Evolutionary conservation across 2,329 filamentous ascomycete species (phyloP).

Genomic region (Claviceps sp.): DNA sequence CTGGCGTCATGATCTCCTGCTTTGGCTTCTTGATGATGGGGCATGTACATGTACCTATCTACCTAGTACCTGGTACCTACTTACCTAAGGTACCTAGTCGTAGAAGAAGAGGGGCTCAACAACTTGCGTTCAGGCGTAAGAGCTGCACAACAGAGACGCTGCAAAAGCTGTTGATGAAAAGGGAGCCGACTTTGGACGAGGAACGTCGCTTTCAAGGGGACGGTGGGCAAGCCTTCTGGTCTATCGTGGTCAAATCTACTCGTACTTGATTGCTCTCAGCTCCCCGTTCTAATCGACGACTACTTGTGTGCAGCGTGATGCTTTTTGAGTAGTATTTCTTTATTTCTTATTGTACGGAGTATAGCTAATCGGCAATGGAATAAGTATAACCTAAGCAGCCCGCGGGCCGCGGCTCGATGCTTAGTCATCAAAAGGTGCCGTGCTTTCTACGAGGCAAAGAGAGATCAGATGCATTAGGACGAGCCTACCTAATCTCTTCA

Average conservation of each 20-base stretch:
- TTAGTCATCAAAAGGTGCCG: background rate
- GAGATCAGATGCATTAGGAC: background rate
- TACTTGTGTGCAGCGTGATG: slow-evolving; percentile 16
- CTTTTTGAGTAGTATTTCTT: background rate
- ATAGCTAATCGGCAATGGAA: too few species aligned
- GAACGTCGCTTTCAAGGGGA: too few species aligned
- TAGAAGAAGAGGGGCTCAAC: background rate
- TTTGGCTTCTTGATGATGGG: slow-evolving; percentile 1
- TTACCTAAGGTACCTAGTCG: background rate
- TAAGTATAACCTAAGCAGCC: too few species aligned
- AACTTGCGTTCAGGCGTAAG: background rate
- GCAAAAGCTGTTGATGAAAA: too few species aligned
- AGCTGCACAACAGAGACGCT: too few species aligned
- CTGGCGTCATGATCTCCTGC: background rate
- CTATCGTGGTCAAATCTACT: background rate
- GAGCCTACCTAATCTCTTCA: background rate
- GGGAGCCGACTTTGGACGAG: too few species aligned
- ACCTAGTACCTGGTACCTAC: too few species aligned
- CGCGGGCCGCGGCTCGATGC: background rate
- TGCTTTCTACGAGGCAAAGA: background rate
- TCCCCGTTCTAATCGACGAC: slow-evolving; percentile 9
- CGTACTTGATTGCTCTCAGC: background rate
- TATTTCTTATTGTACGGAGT: too few species aligned
- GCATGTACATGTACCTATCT: background rate
- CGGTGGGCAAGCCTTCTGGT: too few species aligned